These are phyloP conservation scores for Amanita exitialis DNA, from an alignment of 768 basidiomycete genomes.

Conservation along the genomic window DNA sequence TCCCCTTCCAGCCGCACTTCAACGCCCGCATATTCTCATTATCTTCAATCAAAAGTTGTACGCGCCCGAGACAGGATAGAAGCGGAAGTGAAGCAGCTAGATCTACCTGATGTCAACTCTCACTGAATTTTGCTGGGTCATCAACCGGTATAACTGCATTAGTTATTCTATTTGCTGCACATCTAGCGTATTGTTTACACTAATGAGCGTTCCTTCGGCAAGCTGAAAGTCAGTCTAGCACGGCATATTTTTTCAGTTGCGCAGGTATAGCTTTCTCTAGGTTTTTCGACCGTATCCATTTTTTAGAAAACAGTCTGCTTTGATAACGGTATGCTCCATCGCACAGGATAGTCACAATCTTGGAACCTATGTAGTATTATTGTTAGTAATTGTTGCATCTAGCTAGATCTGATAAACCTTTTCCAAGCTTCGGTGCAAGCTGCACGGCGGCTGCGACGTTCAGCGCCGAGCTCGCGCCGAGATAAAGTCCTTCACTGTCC, in stretches of 20 bases:
- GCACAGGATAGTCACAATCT: constrained; percentile 80
- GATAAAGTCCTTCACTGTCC: constrained; percentile 86
- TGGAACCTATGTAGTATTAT: constrained; percentile 45
- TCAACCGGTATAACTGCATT: neutral
- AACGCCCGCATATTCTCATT: constrained; percentile 63
- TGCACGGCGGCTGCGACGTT: constrained; percentile 94
- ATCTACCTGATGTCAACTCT: constrained; percentile 7
- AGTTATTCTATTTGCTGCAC: neutral
- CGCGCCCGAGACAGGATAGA: constrained; percentile 92
- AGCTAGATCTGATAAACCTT: constrained; percentile 36
- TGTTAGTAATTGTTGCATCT: neutral
- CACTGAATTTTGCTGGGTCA: neutral
- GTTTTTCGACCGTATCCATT: constrained; percentile 80
- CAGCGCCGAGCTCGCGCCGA: constrained; percentile 89
- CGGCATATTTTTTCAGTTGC: constrained; percentile 81
- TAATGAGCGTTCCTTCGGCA: neutral
- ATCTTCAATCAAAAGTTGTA: constrained; percentile 95
- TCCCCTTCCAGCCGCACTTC: constrained; percentile 22
- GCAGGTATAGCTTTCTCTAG: constrained; percentile 72
- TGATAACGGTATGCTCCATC: constrained; percentile 98
- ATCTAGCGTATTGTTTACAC: neutral
- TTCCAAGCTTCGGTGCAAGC: constrained; percentile 75
- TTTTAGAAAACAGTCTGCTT: constrained; percentile 88
- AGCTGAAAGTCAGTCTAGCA: constrained; percentile 29
- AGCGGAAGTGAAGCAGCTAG: constrained; percentile 50